Conservation (phyloP, 805 yeast species). For the Metschnikowia bowlesiae region DNA sequence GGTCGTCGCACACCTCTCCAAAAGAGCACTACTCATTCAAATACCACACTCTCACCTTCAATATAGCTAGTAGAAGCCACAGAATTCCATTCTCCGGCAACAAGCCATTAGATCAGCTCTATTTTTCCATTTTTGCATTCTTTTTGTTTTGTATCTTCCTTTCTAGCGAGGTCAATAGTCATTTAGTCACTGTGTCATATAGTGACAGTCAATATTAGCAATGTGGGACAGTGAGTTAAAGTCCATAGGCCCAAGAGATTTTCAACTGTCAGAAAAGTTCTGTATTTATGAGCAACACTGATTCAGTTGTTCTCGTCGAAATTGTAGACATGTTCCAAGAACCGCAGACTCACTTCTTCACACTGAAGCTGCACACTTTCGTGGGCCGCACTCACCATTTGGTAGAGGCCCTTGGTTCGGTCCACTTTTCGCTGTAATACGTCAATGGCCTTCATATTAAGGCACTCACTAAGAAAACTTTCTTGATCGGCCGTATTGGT, state of each 20-base stretch:
- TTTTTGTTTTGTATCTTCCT: background rate
- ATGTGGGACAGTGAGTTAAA: too few relatives aligned
- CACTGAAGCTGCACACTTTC: background rate
- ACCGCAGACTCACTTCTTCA: background rate
- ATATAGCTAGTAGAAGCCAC: background rate
- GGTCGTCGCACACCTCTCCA: background rate
- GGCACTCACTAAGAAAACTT: background rate
- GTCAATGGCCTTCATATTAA: background rate
- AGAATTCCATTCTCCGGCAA: background rate
- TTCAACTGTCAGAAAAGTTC: background rate
- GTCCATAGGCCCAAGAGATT: too few relatives aligned
- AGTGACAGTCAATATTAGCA: background rate
- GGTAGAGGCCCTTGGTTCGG: background rate
- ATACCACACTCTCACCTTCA: background rate
- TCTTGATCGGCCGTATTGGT: background rate
- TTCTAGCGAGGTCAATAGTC: background rate
- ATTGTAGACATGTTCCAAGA: background rate
- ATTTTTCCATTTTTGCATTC: background rate
- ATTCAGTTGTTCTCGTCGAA: too few relatives aligned
- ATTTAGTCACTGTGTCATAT: too few relatives aligned
- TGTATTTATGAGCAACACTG: background rate
- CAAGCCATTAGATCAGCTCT: background rate
- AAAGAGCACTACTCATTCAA: background rate
- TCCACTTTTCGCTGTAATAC: background rate
- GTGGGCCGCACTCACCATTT: background rate